Evolutionary conservation across 2,329 filamentous ascomycete species (phyloP).

Genomic region (Gaeumannomyces sp.): DNA sequence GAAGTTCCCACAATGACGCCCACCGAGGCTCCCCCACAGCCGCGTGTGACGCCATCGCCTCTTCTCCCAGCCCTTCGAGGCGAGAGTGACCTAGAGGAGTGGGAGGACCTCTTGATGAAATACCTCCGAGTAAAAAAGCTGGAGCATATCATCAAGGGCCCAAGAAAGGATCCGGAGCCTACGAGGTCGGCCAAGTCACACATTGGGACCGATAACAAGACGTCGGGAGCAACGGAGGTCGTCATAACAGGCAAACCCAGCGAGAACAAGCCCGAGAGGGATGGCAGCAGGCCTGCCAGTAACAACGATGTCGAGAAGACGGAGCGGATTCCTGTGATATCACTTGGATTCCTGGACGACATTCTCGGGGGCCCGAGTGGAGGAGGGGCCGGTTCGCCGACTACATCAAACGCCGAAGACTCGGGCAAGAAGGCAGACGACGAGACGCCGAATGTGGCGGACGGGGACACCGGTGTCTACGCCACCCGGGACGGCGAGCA

Average conservation of each 20-base stretch:
- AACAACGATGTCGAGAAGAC: not conserved
- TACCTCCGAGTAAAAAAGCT: not conserved
- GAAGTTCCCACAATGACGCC: not conserved
- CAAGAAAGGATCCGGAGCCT: not conserved
- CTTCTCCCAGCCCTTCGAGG: not conserved
- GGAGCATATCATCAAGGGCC: not conserved
- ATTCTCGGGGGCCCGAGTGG: not conserved
- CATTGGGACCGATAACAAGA: not conserved
- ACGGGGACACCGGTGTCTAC: not conserved
- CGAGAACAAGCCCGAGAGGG: not conserved
- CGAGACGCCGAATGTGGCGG: not conserved
- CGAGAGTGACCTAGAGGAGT: constrained; percentile 1
- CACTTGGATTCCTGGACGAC: not conserved
- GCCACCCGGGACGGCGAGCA: not conserved
- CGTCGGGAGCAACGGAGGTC: not conserved
- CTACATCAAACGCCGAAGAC: not conserved
- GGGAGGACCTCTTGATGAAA: not conserved
- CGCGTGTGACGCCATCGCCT: not conserved
- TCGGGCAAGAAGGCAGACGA: not conserved
- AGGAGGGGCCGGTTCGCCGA: not conserved
- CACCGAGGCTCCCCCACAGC: not conserved
- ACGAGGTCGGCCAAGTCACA: not conserved
- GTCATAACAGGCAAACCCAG: not conserved
- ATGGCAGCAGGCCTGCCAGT: not conserved
- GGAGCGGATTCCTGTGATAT: not conserved